phyloP scores from a whole-genome alignment of 2,329 filamentous ascomycete species.

The Aspergillus chevalieri region DNA sequence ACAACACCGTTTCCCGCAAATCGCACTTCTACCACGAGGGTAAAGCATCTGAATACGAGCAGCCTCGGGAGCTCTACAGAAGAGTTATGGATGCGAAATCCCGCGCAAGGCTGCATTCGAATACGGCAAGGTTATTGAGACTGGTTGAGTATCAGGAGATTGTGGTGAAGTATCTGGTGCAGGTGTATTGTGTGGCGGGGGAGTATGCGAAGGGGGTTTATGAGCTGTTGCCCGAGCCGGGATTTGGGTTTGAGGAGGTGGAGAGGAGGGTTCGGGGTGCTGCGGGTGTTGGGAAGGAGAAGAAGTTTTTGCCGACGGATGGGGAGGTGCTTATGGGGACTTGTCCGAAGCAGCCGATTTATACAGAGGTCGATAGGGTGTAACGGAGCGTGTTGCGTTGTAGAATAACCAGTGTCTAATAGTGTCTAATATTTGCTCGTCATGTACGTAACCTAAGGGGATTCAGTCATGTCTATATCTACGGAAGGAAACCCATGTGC shows the following conservation, averaged over 20 bases:
- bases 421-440: too few relatives aligned
- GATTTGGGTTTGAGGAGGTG: not conserved
- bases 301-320: not conserved
- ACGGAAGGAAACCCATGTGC: constrained; percentile 6
- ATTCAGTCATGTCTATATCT: not conserved
- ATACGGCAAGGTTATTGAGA: constrained; percentile 10
- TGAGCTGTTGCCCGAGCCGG: not conserved
- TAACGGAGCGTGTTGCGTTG: too few relatives aligned
- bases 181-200: constrained; percentile 45
- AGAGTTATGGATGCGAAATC: not conserved
- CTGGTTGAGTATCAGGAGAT: constrained; percentile 41
- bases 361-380: too few relatives aligned
- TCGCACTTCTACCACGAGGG: not conserved
- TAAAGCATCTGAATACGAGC: not conserved
- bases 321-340: too few relatives aligned
- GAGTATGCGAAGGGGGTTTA: constrained; percentile 43
- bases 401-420: too few relatives aligned
- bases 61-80: not conserved
- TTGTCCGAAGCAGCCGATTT: too few relatives aligned
- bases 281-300: not conserved
- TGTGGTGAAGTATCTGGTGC: constrained; percentile 49
- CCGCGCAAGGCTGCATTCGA: not conserved
- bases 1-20: not conserved
- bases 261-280: not conserved
- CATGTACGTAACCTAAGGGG: too few relatives aligned